Conservation (phyloP, 208 protist species). For the Trypanosoma boissoni region DNA sequence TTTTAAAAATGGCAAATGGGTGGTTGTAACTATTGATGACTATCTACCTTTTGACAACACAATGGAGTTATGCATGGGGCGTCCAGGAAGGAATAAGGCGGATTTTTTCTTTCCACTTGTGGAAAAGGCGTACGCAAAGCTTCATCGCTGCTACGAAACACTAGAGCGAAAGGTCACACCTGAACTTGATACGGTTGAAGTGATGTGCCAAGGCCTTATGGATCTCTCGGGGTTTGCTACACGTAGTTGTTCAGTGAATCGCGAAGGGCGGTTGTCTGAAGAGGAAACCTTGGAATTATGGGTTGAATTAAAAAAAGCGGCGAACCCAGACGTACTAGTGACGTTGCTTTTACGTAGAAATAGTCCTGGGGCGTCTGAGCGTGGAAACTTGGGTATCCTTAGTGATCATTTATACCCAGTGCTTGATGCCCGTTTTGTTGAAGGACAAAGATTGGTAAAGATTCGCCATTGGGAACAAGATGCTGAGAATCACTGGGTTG, state of each 20-base stretch:
- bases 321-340: constrained; percentile 41
- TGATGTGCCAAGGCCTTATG: constrained; percentile 62
- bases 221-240: constrained; percentile 70
- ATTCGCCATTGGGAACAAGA: constrained; percentile 58
- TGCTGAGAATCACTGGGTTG: constrained; percentile 41
- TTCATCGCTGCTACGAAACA: constrained; percentile 88
- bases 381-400: constrained; percentile 49
- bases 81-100: constrained; percentile 17
- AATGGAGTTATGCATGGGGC: constrained; percentile 46
- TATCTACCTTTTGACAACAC: constrained; percentile 70
- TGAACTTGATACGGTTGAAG: constrained; percentile 39
- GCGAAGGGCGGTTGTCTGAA: constrained; percentile 25
- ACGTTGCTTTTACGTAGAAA: constrained; percentile 46
- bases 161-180: constrained; percentile 69
- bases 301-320: constrained; percentile 48
- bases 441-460: constrained; percentile 74
- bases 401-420: constrained; percentile 78
- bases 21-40: constrained; percentile 85
- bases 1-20: constrained; percentile 77
- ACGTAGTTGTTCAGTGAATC: constrained; percentile 29
- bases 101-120: constrained; percentile 76
- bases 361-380: constrained; percentile 38
- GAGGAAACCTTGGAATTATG: constrained; percentile 53
- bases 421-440: constrained; percentile 67
- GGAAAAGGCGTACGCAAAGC: constrained; percentile 93